A percentile compares a stretch with the other conserved stretches of the same genome.
These are phyloP conservation scores for Eucalyptus sideroxylon DNA, from an alignment of 345 rosid genomes.

Conservation along the genomic window DNA sequence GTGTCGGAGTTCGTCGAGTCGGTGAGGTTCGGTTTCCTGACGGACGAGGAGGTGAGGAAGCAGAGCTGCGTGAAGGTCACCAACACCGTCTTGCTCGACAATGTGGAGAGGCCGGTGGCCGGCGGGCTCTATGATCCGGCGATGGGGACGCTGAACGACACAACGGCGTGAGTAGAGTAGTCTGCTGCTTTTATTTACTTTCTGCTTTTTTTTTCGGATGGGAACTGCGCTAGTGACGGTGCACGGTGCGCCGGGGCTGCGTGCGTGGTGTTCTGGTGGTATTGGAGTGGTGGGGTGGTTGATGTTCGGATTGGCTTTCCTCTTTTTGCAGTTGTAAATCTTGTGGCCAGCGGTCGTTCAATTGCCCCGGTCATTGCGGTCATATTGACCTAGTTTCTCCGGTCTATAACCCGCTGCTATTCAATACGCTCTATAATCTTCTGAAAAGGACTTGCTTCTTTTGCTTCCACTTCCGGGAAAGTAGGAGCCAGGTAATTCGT, in stretches of 20 bases:
- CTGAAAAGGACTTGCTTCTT: slow-evolving; percentile 55
- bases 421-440: slow-evolving; percentile 41
- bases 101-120: slow-evolving; percentile 13
- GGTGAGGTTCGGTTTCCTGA: slow-evolving; percentile 18
- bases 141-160: slow-evolving; percentile 13
- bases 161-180: neutral
- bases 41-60: slow-evolving; percentile 22
- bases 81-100: slow-evolving; percentile 11
- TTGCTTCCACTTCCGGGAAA: slow-evolving; percentile 46
- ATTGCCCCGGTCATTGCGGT: slow-evolving; percentile 95
- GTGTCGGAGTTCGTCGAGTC: slow-evolving; percentile 20
- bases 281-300: neutral
- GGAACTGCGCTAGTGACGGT: neutral
- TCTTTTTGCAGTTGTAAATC: slow-evolving; percentile 64
- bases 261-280: neutral
- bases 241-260: neutral
- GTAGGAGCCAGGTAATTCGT: slow-evolving; percentile 21
- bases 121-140: slow-evolving; percentile 35
- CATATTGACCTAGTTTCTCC: slow-evolving; percentile 69
- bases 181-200: neutral
- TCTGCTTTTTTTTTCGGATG: neutral
- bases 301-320: neutral
- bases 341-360: slow-evolving; percentile 42
- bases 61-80: slow-evolving; percentile 18
- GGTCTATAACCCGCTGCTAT: slow-evolving; percentile 70